phyloP scores from a whole-genome alignment of 2,329 filamentous ascomycete species.

The Diaporthe batatas region DNA sequence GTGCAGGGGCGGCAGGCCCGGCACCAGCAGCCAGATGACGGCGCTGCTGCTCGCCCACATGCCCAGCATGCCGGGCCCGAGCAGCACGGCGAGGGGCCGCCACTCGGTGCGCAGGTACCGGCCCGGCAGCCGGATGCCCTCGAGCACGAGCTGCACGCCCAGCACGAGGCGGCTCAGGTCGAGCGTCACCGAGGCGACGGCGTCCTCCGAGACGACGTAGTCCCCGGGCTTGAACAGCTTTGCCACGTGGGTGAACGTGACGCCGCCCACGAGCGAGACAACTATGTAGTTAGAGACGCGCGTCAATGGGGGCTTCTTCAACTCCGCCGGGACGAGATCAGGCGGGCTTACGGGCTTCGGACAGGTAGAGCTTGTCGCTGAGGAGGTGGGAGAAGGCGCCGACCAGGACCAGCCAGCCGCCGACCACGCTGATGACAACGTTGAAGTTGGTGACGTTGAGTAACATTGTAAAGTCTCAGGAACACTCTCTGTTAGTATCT shows the following conservation, averaged over 20 bases:
- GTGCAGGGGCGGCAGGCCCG: constrained; percentile 79
- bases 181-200: constrained; percentile 80
- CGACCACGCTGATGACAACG: constrained; percentile 82
- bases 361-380: constrained; percentile 92
- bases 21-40: constrained; percentile 82
- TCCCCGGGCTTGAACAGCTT: constrained; percentile 82
- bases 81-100: constrained; percentile 78
- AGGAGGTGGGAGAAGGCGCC: constrained; percentile 89
- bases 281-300: too few relatives aligned
- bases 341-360: constrained; percentile 80
- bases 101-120: constrained; percentile 85
- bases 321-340: too few relatives aligned
- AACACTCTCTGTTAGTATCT: neutral
- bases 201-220: constrained; percentile 73
- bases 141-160: constrained; percentile 89
- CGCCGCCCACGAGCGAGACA: constrained; percentile 85
- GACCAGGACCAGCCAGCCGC: constrained; percentile 89
- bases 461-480: neutral
- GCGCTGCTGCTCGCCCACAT: constrained; percentile 90
- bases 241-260: constrained; percentile 81
- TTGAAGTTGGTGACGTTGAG: constrained; percentile 78
- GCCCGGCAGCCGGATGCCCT: constrained; percentile 87
- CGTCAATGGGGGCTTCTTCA: too few relatives aligned
- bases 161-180: constrained; percentile 90
- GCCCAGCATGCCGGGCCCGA: constrained; percentile 85